phyloP scores from a whole-genome alignment of 2,329 filamentous ascomycete genomes.

The Fusarium sacchari region DNA sequence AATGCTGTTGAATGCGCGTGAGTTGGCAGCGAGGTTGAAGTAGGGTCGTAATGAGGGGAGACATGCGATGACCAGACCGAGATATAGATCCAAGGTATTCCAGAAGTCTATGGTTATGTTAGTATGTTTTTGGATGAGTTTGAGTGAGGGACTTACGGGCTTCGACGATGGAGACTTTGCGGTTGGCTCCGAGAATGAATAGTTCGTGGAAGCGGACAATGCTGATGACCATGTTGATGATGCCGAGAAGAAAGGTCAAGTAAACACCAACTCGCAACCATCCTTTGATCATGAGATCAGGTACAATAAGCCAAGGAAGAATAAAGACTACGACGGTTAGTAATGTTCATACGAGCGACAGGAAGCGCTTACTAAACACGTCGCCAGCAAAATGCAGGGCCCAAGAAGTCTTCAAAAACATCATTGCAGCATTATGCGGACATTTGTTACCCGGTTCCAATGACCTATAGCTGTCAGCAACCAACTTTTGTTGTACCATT shows the following conservation, averaged over 20 bases:
- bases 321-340: too few relatives aligned
- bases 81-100: slow-evolving; percentile 11
- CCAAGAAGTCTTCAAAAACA: slow-evolving; percentile 4
- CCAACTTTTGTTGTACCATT: too few relatives aligned
- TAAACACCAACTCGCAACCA: slow-evolving; percentile 4
- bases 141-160: neutral
- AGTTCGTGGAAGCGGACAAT: slow-evolving; percentile 15
- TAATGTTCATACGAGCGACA: too few relatives aligned
- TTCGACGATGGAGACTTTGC: neutral
- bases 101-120: slow-evolving; percentile 1
- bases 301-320: slow-evolving; percentile 12
- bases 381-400: slow-evolving; percentile 24
- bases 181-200: neutral
- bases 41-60: slow-evolving; percentile 21
- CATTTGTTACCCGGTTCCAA: neutral
- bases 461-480: neutral
- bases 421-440: fast-evolving
- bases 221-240: slow-evolving; percentile 17
- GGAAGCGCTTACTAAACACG: neutral
- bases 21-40: slow-evolving; percentile 25
- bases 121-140: fast-evolving
- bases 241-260: slow-evolving; percentile 20
- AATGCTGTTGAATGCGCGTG: slow-evolving; percentile 6
- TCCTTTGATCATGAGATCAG: slow-evolving; percentile 21
- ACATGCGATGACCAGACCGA: slow-evolving; percentile 21